Evolutionary conservation across 148 eudicot species (phyloP).

Genomic region (Mesembryanthemum crystallinum): DNA sequence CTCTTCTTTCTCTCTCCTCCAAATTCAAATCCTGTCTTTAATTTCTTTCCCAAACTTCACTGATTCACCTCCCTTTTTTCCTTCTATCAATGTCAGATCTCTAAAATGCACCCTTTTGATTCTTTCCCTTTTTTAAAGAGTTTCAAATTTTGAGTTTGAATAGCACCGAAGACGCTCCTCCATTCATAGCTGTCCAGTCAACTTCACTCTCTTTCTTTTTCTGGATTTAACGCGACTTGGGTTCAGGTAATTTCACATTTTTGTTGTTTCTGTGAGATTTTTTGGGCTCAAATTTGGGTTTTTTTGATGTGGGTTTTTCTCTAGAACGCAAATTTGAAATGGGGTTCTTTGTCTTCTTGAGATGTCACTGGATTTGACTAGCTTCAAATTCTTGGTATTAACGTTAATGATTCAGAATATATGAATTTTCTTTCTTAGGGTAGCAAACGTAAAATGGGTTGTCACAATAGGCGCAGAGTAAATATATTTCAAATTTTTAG

Average conservation of each 20-base stretch:
- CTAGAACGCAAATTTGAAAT: background rate
- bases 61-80: background rate
- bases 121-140: background rate
- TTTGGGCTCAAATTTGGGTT: background rate
- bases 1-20: background rate
- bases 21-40: background rate
- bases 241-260: background rate
- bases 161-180: background rate
- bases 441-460: background rate
- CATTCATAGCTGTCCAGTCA: background rate
- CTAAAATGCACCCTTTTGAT: background rate
- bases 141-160: conserved; percentile 12
- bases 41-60: conserved; percentile 6
- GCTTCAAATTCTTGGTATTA: background rate
- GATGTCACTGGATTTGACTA: background rate
- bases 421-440: background rate
- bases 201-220: background rate
- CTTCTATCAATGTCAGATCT: background rate
- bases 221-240: background rate
- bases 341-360: background rate
- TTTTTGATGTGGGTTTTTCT: conserved; percentile 11
- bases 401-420: background rate
- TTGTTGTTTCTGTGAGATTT: background rate
- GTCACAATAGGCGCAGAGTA: background rate
- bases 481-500: background rate